Evolutionary conservation across 2,329 filamentous ascomycete genomes (phyloP).

Genomic region (Pseudophaeomoniella oleicola): DNA sequence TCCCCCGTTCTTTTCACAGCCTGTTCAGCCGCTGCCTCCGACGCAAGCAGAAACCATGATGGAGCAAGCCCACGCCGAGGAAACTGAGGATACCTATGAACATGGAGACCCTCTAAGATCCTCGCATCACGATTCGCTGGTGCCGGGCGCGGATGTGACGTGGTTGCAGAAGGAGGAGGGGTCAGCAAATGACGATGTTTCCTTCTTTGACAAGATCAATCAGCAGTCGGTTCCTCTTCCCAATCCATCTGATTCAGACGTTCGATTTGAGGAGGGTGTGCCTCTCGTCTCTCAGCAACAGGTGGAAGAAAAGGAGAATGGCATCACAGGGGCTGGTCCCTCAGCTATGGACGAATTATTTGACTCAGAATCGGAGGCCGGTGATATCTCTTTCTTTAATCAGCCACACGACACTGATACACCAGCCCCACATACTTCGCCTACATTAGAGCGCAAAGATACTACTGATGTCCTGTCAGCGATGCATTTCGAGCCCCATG

Average conservation of each 20-base stretch:
- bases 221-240: not conserved
- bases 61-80: not conserved
- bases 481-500: slow-evolving; percentile 20
- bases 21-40: not conserved
- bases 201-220: slow-evolving; percentile 1
- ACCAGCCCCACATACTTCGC: slow-evolving; percentile 6
- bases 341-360: not conserved
- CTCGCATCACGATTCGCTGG: not conserved
- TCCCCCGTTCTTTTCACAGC: slow-evolving; percentile 5
- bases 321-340: not conserved
- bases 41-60: slow-evolving; percentile 1
- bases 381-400: slow-evolving; percentile 1
- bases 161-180: not conserved
- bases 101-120: not conserved
- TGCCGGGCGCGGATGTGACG: not conserved
- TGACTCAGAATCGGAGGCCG: not conserved
- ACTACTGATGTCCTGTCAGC: slow-evolving; percentile 51
- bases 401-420: not conserved
- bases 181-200: not conserved
- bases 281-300: slow-evolving; percentile 7
- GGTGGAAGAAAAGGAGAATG: not conserved
- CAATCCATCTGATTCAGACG: slow-evolving; percentile 4
- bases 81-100: not conserved
- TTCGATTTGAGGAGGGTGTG: slow-evolving; percentile 11
- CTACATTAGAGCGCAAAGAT: slow-evolving; percentile 49